Base-by-base conservation (phyloP, 2,329 filamentous ascomycete genomes). In the Colletotrichum acutatum region DNA sequence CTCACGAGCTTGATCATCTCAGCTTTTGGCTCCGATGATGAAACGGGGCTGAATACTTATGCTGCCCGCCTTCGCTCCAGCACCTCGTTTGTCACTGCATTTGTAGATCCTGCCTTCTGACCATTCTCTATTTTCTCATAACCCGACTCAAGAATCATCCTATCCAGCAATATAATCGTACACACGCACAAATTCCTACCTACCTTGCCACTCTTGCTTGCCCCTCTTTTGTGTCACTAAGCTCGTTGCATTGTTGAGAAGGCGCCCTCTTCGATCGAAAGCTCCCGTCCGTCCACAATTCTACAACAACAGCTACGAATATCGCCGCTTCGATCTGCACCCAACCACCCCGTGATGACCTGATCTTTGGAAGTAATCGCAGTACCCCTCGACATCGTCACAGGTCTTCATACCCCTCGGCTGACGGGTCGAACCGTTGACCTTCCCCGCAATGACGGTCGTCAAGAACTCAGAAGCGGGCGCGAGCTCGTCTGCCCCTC, bases 401-500 rank as follows among this genome's bases (percentile, higher is more conserved):
- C 60, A 53, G 63, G 59, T 65, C 28, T 26, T 34, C 37, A 1
- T 28, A 12, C 11, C 56, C 14, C 14, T 30, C 34, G 30, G 28
- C 16, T n/a, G 65, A 32, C 42, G 52, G 49, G 16, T 37, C 28
- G 30, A 66, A 16, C 6, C 46, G 5, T 34, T 14, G 16, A 32
- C 26, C 19, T 30, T 60, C 26, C 61, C 71, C 71, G 59, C 53
- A 59, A 74, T 74, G 73, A 71, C 73, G 66, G 66, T 49, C 22
- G 58, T 53, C 61, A 74, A 74, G 46, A 67, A 59, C 37, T 16
- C 62, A 32, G 61, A 66, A 60, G 57, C 49, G 71, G 49, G 71
- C 62, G 58, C 37, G 22, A 68, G 66, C 71, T 71, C 58, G 52
- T 60, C 22, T 73, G 62, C 69, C 64, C 72, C 69, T 72, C 66